Evolutionary conservation across 73 alveolate species (phyloP).

Genomic region (Tetrahymena elliotti): DNA sequence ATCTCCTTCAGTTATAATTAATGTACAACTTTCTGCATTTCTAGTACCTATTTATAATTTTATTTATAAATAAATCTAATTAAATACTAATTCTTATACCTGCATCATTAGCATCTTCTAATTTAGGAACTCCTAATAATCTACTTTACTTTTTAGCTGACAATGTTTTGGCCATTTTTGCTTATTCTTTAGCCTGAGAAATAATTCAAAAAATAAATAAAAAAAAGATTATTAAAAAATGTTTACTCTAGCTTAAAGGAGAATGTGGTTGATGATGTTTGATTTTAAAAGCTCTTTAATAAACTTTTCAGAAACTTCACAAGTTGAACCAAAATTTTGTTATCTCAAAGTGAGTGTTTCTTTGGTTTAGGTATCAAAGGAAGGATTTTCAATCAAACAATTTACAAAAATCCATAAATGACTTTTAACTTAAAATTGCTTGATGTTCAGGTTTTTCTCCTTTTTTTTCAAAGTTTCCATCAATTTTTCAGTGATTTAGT

Average conservation of each 20-base stretch:
- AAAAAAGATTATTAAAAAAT: background rate
- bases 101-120: slow-evolving; percentile 98
- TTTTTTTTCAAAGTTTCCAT: slow-evolving; percentile 65
- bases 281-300: slow-evolving; percentile 70
- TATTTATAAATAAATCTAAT: slow-evolving; percentile 21
- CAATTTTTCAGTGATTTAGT: slow-evolving; percentile 80
- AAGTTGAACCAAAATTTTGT: slow-evolving; percentile 86
- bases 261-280: background rate
- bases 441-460: slow-evolving; percentile 58
- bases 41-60: slow-evolving; percentile 32
- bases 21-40: slow-evolving; percentile 58
- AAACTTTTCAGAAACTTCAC: slow-evolving; percentile 86
- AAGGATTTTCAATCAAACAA: slow-evolving; percentile 94
- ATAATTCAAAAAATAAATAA: background rate
- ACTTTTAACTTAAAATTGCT: slow-evolving; percentile 48
- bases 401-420: slow-evolving; percentile 91
- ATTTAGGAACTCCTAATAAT: slow-evolving; percentile 90
- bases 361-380: slow-evolving; percentile 98
- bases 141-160: slow-evolving; percentile 64
- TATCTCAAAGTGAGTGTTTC: slow-evolving; percentile 95
- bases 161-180: slow-evolving; percentile 57
- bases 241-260: background rate
- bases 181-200: slow-evolving; percentile 69
- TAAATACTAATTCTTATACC: slow-evolving; percentile 40
- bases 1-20: slow-evolving; percentile 99